phyloP scores from a whole-genome alignment of 768 basidiomycete genomes.

The Suillus clintonianus region DNA sequence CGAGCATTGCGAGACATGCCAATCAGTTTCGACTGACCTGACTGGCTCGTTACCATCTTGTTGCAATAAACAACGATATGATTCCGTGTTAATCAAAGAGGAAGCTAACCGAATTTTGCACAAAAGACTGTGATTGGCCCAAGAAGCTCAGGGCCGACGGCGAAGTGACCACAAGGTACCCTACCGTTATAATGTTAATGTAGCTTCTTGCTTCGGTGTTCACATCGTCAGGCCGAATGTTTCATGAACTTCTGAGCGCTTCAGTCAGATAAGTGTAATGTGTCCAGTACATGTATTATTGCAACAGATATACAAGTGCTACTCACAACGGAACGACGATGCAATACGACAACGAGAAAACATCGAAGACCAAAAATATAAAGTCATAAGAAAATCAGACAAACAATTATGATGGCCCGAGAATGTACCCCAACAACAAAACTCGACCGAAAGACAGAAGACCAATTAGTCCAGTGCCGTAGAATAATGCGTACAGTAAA shows the following conservation, averaged over 20 bases:
- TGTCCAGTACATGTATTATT: constrained; percentile 9
- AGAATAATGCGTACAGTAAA: constrained; percentile 37
- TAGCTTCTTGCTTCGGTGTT: not conserved
- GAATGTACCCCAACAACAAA: constrained; percentile 27
- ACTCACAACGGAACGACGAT: constrained; percentile 30
- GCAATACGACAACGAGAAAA: constrained; percentile 25
- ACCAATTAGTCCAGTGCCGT: constrained; percentile 34
- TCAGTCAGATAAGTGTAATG: not conserved
- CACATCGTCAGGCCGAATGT: not conserved
- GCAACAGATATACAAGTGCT: constrained; percentile 25
- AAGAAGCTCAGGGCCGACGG: constrained; percentile 12
- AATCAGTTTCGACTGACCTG: not conserved
- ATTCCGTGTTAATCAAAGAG: not conserved
- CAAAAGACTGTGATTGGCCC: not conserved
- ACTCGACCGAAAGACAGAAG: constrained; percentile 27
- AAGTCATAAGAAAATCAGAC: constrained; percentile 25
- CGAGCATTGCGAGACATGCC: not conserved
- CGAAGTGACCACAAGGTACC: not conserved
- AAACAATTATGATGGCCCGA: constrained; percentile 34
- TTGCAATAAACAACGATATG: not conserved
- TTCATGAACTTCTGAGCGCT: not conserved
- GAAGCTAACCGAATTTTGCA: not conserved
- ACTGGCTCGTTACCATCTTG: not conserved
- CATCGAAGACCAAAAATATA: constrained; percentile 29
- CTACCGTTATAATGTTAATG: not conserved